Evolutionary conservation across 345 rosid species (phyloP), one percentile per base, ranked within the genome.

Genomic region (Angophora floribunda): DNA sequence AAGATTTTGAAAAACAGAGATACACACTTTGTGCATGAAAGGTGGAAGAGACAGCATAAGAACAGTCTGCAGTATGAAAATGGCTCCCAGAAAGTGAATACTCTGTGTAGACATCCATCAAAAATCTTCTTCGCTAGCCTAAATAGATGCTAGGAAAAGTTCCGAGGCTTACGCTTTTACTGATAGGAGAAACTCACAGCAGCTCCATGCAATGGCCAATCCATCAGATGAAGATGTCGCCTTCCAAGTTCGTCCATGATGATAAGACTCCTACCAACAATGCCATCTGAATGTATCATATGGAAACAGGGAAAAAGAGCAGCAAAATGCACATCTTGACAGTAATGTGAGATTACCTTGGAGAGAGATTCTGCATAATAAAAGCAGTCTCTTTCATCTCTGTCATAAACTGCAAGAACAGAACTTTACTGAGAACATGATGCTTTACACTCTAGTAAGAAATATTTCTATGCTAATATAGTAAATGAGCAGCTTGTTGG

Each of bases 341-440:
- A 57, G 41, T 30, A 67, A 87, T 82, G 41, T 75, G 53, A 85
- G 17, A 45, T 88, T 91, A 98, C 99, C 96, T 96, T 88, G 87
- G 90, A 87, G 99, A 87, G 89, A 95, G 93, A 92, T 97, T 98
- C 94, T 98, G 99, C 99, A 97, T 94, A 89, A 98, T 86, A 88
- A 98, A 98, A 88, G 99, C 99, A 14, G 98, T 97, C 93, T 98
- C 99, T 92, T 94, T 97, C 99, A 97, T 98, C 94, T 97, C 99
- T 75, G 98, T 98, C 99, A 98, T 97, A 91, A 98, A 98, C 99
- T 98, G 96, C 87, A 89, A 90, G 15, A 85, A 87, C 30, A 45
- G 55, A 52, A 78, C 24, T 10, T 36, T 19, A 88, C 82, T 19
- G 49, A 75, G 49, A 75, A 75, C 41, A 75, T 75, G 44, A 50